A percentile compares a stretch with the other conserved stretches of the same genome.
phyloP scores from a whole-genome alignment of 331 rosid species.

The Phaseolus coccineus region DNA sequence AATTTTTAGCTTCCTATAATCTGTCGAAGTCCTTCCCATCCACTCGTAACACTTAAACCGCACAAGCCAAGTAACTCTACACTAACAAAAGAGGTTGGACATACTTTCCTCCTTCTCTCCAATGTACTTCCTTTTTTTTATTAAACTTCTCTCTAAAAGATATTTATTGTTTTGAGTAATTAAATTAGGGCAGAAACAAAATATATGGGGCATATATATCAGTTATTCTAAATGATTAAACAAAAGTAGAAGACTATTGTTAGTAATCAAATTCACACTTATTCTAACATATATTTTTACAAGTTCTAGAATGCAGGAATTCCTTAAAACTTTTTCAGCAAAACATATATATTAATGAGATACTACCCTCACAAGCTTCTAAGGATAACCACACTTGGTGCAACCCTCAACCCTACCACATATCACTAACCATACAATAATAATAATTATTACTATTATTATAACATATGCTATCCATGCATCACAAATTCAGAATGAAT shows the following conservation, averaged over 20 bases:
- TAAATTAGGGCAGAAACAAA: too few species aligned
- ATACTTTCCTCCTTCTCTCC: too few species aligned
- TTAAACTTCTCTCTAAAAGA: too few species aligned
- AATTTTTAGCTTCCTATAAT: too few species aligned
- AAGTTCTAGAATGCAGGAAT: neutral
- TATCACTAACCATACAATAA: conserved; percentile 14
- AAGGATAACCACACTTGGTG: conserved; percentile 19
- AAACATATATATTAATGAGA: conserved; percentile 16
- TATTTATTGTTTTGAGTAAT: too few species aligned
- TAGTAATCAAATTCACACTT: conserved; percentile 3
- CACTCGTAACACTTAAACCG: too few species aligned
- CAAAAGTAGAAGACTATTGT: neutral
- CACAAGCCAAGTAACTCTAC: too few species aligned
- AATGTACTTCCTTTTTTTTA: too few species aligned
- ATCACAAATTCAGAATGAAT: neutral
- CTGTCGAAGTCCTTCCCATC: too few species aligned
- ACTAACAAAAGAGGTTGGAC: too few species aligned
- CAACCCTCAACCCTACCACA: conserved; percentile 39
- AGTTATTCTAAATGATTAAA: neutral
- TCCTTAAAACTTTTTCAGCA: neutral
- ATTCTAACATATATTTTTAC: neutral
- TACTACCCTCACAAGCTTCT: conserved; percentile 9
- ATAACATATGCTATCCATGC: neutral
- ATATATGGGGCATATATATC: too few species aligned
- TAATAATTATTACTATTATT: too few species aligned